Evolutionary conservation across 116 monocot species (phyloP).

Genomic region (Phalaenopsis hybrid): DNA sequence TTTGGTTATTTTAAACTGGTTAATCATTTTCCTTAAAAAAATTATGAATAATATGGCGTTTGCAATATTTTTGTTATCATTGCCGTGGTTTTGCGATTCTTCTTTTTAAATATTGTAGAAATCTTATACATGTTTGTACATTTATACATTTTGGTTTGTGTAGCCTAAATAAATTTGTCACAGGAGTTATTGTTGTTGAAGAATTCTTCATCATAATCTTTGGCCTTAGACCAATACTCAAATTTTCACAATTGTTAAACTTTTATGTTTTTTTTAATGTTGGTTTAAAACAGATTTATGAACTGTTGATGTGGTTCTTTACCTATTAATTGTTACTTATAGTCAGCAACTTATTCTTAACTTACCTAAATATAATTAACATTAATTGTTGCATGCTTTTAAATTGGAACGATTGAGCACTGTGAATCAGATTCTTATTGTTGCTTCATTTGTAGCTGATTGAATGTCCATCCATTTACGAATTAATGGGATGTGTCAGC

Average conservation of each 20-base stretch:
- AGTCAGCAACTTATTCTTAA: neutral
- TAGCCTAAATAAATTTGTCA: no score
- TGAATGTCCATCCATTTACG: constrained; percentile 99
- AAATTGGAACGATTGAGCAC: neutral
- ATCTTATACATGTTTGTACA: no score
- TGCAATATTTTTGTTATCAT: no score
- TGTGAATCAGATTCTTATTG: neutral
- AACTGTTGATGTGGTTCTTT: neutral
- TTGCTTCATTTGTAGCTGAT: constrained; percentile 49
- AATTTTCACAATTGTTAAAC: neutral
- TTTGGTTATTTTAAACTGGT: no score
- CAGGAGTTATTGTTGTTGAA: no score
- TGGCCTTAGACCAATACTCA: neutral
- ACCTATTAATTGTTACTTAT: neutral
- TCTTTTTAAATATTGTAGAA: no score
- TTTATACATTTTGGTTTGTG: no score
- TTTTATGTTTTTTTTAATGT: neutral
- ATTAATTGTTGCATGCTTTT: neutral
- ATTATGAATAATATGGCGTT: no score
- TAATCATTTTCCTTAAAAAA: no score
- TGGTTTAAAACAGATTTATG: neutral
- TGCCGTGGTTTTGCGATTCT: no score
- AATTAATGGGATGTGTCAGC: constrained; percentile 62
- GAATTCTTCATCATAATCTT: neutral
- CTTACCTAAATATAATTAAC: neutral